Base-by-base conservation (phyloP, 2,329 filamentous ascomycete genomes). In the Beauveria sp. region DNA sequence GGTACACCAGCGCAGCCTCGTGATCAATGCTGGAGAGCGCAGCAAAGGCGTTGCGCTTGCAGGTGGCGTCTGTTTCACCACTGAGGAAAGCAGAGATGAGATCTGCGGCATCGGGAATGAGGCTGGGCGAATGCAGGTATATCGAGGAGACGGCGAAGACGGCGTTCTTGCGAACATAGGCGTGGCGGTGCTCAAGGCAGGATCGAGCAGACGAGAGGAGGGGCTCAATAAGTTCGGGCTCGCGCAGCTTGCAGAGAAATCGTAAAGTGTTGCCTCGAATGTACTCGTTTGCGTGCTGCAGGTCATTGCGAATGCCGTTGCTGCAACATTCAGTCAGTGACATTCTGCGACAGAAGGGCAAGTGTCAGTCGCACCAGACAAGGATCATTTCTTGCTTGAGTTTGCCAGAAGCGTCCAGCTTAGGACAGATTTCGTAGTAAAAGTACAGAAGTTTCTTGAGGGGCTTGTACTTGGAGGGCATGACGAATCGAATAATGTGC, bases 401-500 rank as follows among this genome's bases (percentile, higher is more conserved):
- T 83, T 97, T 99, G 71, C 94, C 94, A 72, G 82, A 87, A 59
- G 87, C 82, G 76, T 99, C 94, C 62, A 92, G 87, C 80, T 99
- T 99, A 46, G 93, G 94, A 75, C 94, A 97, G 73, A 97, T 94
- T 78, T 99, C 94, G 74, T 97, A 97, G 80, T 99, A 99, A 76
- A 99, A 94, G 79, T 99, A 99, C 61, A 99, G 84, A 64, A 99
- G 84, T 81, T 99, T 99, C 85, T 99, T 99, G 70, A 99, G 81
- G 47, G 89, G 81, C 80, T 99, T 99, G 76, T 90, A 91, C 80
- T 96, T 97, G 65, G 92, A 96, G 16, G 94, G 94, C 94, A 99
- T 99, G 69, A 99, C 92, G 74, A 99, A 99, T 74, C 94, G 91
- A 75, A 99, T 99, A 72, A 99, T 99, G 79, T 97, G 94, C 94